Conservation (phyloP, 2,329 filamentous ascomycete species). For the Cyclaneusma minus region DNA sequence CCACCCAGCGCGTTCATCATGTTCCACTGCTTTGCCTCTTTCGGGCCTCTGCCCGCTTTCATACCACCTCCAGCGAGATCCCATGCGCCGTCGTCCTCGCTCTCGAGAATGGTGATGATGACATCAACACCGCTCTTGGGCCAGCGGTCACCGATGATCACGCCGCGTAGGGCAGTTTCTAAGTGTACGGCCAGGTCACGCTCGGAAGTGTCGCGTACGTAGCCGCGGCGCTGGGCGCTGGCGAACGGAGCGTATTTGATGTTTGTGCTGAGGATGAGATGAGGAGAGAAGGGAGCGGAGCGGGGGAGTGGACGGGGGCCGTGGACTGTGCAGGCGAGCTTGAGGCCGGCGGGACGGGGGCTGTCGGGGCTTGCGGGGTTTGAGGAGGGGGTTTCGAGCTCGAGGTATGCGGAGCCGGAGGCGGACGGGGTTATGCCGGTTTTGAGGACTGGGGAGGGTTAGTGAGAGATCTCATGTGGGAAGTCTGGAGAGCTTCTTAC, state of each 20-base stretch:
- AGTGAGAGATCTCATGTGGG: slow-evolving; percentile 7
- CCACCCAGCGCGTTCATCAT: slow-evolving; percentile 84
- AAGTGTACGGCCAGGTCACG: slow-evolving; percentile 82
- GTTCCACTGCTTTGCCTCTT: slow-evolving; percentile 55
- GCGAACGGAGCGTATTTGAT: slow-evolving; percentile 97
- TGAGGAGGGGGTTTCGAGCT: slow-evolving; percentile 36
- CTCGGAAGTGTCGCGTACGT: slow-evolving; percentile 73
- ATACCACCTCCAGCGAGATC: slow-evolving; percentile 33
- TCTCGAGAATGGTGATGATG: slow-evolving; percentile 82
- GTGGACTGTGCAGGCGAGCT: slow-evolving; percentile 85
- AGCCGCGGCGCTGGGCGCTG: slow-evolving; percentile 65
- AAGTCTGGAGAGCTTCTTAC: too few species aligned
- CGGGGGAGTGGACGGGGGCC: slow-evolving; percentile 81
- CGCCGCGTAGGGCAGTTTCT: slow-evolving; percentile 77
- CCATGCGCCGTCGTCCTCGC: slow-evolving; percentile 67
- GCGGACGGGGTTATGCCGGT: slow-evolving; percentile 88
- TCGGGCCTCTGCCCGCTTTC: slow-evolving; percentile 24
- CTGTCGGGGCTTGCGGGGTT: slow-evolving; percentile 32
- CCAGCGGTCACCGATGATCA: slow-evolving; percentile 86
- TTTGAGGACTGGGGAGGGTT: slow-evolving; percentile 52
- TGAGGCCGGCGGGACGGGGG: slow-evolving; percentile 44
- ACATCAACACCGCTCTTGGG: slow-evolving; percentile 98
- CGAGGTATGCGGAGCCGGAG: slow-evolving; percentile 81
- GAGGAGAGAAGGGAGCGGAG: slow-evolving; percentile 81
- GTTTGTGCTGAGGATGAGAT: slow-evolving; percentile 80